Conservation (phyloP, 108 stramenopile species). For the Skeletonema marinoi region DNA sequence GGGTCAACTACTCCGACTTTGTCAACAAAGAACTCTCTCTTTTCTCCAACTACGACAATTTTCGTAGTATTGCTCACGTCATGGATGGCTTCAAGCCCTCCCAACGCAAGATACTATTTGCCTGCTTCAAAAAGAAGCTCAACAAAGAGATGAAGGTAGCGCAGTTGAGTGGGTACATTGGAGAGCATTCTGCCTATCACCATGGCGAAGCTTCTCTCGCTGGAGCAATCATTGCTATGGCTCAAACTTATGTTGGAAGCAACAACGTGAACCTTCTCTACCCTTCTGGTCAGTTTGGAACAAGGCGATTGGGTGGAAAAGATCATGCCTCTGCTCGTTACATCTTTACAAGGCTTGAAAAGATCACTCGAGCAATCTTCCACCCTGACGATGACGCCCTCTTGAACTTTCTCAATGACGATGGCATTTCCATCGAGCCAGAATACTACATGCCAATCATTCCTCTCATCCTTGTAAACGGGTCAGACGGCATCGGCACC, state of each 20-base stretch:
- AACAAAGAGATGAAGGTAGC: conserved; percentile 98
- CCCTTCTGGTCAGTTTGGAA: conserved; percentile 98
- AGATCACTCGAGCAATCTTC: conserved; percentile 93
- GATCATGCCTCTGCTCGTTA: conserved; percentile 97
- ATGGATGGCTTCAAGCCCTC: conserved; percentile 99
- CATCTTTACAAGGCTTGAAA: conserved; percentile 97
- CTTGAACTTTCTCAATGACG: conserved; percentile 93
- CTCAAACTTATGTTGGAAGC: conserved; percentile 94
- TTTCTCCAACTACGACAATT: conserved; percentile 95
- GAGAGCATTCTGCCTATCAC: conserved; percentile 98
- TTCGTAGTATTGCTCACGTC: conserved; percentile 92
- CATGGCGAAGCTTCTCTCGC: conserved; percentile 97
- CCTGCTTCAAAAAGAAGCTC: conserved; percentile 98
- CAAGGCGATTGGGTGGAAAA: conserved; percentile 94
- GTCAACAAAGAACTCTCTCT: conserved; percentile 98
- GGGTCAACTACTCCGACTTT: conserved; percentile 91
- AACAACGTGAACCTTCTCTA: conserved; percentile 97
- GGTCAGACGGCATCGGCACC: conserved; percentile 97
- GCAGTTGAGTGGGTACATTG: conserved; percentile 88
- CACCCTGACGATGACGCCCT: conserved; percentile 98
- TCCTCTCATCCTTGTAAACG: conserved; percentile 88
- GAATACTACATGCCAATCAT: conserved; percentile 95
- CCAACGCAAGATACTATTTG: conserved; percentile 97
- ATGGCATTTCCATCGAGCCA: conserved; percentile 97
- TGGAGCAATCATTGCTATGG: conserved; percentile 97